Percentiles rank a stretch among this genome's conserved stretches.
Conservation (phyloP, 2,329 filamentous ascomycete species). For the Biscogniauxia mediterranea region DNA sequence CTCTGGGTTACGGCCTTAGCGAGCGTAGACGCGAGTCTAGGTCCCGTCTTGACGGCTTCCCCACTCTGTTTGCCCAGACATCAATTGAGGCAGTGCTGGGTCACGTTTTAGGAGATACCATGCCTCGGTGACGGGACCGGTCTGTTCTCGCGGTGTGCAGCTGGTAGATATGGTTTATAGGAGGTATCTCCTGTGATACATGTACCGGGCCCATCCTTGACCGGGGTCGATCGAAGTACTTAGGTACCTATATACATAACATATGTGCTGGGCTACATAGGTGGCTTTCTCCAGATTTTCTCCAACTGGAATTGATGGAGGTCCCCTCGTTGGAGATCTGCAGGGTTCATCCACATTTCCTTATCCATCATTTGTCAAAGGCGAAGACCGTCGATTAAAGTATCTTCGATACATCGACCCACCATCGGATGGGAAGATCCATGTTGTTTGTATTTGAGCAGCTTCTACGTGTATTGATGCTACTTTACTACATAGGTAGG, state of each 20-base stretch:
- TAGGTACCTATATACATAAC: neutral
- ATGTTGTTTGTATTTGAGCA: too few species aligned
- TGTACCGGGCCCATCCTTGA: too few species aligned
- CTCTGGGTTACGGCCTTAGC: too few species aligned
- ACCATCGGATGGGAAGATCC: neutral
- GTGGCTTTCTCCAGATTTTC: neutral
- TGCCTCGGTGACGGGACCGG: too few species aligned
- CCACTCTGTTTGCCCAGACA: too few species aligned
- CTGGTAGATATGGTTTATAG: neutral
- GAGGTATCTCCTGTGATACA: too few species aligned
- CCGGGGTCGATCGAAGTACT: too few species aligned
- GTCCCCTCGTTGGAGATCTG: neutral
- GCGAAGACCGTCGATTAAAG: neutral
- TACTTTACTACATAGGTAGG: too few species aligned
- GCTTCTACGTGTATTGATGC: too few species aligned
- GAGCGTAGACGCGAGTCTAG: too few species aligned
- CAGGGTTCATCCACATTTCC: neutral
- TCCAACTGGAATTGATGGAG: neutral
- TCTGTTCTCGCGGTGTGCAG: neutral
- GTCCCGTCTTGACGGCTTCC: too few species aligned
- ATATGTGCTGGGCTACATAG: too few species aligned
- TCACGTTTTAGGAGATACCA: neutral
- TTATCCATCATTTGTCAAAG: neutral
- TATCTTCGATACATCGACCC: neutral
- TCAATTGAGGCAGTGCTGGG: neutral